Evolutionary conservation across 495 filamentous ascomycete genomes (phyloP).

Genomic region (Penicillium roqueforti): DNA sequence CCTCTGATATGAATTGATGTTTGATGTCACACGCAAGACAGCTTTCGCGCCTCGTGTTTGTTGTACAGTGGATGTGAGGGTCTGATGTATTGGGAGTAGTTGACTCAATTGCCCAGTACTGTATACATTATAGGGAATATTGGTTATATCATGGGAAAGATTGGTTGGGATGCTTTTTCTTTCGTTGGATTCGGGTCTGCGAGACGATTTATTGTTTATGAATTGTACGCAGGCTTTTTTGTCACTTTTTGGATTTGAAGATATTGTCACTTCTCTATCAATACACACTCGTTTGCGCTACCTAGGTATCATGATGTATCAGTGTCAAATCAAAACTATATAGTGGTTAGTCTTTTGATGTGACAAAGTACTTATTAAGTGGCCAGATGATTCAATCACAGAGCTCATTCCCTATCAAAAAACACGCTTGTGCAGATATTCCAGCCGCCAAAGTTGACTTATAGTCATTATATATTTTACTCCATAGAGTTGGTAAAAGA

Average conservation of each 20-base stretch:
- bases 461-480: no score
- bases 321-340: no score
- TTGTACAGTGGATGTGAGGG: neutral
- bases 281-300: conserved; percentile 1
- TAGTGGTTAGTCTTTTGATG: no score
- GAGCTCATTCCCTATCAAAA: no score
- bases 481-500: no score
- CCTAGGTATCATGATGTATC: no score
- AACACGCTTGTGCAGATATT: no score
- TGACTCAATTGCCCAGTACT: conserved; percentile 4
- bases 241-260: neutral
- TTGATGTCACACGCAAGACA: neutral
- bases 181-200: neutral
- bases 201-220: neutral
- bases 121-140: neutral
- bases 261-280: neutral
- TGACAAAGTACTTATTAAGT: neutral
- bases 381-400: no score
- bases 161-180: neutral
- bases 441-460: no score
- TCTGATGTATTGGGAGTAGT: conserved; percentile 2
- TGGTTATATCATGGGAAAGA: conserved; percentile 1
- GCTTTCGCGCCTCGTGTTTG: neutral
- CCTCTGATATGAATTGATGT: neutral
- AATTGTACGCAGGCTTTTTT: conserved; percentile 1